Evolutionary conservation across 2,329 filamentous ascomycete species (phyloP).

Genomic region (Calonectria montana): DNA sequence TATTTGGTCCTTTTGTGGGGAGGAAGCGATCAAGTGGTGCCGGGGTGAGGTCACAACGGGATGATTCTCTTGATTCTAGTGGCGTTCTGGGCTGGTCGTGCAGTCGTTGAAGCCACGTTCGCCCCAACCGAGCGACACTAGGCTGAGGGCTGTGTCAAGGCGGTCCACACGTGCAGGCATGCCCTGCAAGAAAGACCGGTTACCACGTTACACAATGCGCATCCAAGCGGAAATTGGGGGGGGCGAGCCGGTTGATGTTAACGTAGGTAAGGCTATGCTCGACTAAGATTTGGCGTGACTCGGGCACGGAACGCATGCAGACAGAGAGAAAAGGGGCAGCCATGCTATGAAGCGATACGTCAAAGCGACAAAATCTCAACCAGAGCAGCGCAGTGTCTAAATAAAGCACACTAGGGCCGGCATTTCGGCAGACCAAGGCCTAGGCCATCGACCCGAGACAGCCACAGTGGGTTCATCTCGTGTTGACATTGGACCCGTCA

Average conservation of each 20-base stretch:
- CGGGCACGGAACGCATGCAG: background rate
- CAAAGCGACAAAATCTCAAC: background rate
- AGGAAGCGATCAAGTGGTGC: background rate
- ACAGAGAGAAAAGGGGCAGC: background rate
- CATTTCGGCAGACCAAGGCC: background rate
- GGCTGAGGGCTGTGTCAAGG: background rate
- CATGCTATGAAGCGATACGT: background rate
- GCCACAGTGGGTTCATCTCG: background rate
- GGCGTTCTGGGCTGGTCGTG: background rate
- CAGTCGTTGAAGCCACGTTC: background rate
- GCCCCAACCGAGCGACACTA: background rate
- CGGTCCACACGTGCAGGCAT: background rate
- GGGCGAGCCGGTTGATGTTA: background rate
- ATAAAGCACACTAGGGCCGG: background rate
- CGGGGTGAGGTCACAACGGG: background rate
- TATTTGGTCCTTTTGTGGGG: background rate
- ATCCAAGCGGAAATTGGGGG: conserved; percentile 1
- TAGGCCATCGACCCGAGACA: background rate
- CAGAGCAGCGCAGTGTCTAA: background rate
- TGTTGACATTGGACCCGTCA: background rate
- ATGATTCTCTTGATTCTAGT: background rate
- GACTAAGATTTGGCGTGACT: background rate
- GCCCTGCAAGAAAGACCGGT: background rate
- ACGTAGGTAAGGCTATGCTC: background rate
- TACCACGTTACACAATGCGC: background rate